Evolutionary conservation across 305 asterid species (phyloP).

Genomic region (Withania somnifera): DNA sequence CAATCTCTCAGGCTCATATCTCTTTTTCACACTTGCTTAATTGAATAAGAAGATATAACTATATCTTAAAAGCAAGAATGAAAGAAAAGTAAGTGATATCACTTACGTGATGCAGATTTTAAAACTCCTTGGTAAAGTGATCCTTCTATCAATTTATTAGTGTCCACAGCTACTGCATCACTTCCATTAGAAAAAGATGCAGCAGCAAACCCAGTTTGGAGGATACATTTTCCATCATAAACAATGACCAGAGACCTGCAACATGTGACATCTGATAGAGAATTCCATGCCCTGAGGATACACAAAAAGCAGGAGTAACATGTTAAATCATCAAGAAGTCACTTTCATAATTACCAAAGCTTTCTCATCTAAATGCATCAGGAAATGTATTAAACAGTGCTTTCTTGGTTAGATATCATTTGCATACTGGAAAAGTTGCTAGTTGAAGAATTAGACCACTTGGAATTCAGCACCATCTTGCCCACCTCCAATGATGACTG

Average conservation of each 20-base stretch:
- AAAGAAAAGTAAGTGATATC: not conserved
- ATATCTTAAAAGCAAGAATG: not conserved
- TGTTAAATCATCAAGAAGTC: not conserved
- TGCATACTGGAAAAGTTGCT: not conserved
- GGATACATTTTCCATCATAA: slow-evolving; percentile 59
- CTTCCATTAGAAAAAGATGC: slow-evolving; percentile 25
- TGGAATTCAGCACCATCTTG: not conserved
- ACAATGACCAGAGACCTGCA: slow-evolving; percentile 72
- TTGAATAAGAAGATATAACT: not conserved
- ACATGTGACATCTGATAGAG: slow-evolving; percentile 71
- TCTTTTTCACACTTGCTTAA: not conserved
- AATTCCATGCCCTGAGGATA: slow-evolving; percentile 78
- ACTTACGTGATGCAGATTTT: slow-evolving; percentile 82
- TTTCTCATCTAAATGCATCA: not conserved
- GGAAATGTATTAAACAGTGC: not conserved
- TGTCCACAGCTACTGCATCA: slow-evolving; percentile 46
- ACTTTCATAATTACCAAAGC: not conserved
- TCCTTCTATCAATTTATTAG: slow-evolving; percentile 50
- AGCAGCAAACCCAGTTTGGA: slow-evolving; percentile 74
- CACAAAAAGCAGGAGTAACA: slow-evolving; percentile 5
- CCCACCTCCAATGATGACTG: not conserved
- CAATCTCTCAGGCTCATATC: not conserved
- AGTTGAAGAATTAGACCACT: not conserved
- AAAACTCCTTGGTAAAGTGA: slow-evolving; percentile 54
- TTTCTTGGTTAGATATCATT: not conserved